These are phyloP conservation scores for Musa acuminata DNA, from an alignment of 176 grass and related monocot genomes.

Conservation along the genomic window DNA sequence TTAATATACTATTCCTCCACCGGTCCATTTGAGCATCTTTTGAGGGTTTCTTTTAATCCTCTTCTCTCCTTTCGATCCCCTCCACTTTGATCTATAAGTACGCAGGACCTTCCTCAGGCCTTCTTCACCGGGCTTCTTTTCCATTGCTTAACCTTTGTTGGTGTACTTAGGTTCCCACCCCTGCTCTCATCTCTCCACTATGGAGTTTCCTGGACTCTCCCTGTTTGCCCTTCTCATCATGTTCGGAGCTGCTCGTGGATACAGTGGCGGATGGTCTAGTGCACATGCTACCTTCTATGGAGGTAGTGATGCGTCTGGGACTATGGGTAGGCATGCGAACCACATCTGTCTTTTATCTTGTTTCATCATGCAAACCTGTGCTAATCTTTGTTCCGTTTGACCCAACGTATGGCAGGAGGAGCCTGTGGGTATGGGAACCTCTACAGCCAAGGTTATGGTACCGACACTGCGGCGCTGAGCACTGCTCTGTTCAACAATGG, in stretches of 20 bases:
- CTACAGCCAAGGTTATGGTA: slow-evolving; percentile 67
- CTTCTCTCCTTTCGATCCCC: background rate
- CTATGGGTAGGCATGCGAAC: slow-evolving; percentile 23
- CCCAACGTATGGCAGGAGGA: slow-evolving; percentile 28
- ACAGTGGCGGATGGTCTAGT: background rate
- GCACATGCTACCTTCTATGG: slow-evolving; percentile 37
- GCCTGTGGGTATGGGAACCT: slow-evolving; percentile 78
- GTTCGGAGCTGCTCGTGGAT: background rate
- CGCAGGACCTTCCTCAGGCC: background rate
- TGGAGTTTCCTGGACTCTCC: background rate
- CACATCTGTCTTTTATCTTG: background rate
- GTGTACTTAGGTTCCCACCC: background rate
- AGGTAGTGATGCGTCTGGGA: slow-evolving; percentile 36
- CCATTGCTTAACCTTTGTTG: background rate
- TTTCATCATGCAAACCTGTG: background rate
- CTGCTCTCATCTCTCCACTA: background rate
- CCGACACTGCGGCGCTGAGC: slow-evolving; percentile 68
- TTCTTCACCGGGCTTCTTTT: background rate
- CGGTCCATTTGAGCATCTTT: background rate
- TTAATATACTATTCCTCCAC: background rate
- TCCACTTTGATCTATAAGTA: background rate
- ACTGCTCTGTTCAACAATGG: slow-evolving; percentile 54
- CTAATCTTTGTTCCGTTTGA: background rate
- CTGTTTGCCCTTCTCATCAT: background rate
- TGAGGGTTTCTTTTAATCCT: background rate